phyloP scores from a whole-genome alignment of 305 asterid genomes.

The Coffea humblotiana region DNA sequence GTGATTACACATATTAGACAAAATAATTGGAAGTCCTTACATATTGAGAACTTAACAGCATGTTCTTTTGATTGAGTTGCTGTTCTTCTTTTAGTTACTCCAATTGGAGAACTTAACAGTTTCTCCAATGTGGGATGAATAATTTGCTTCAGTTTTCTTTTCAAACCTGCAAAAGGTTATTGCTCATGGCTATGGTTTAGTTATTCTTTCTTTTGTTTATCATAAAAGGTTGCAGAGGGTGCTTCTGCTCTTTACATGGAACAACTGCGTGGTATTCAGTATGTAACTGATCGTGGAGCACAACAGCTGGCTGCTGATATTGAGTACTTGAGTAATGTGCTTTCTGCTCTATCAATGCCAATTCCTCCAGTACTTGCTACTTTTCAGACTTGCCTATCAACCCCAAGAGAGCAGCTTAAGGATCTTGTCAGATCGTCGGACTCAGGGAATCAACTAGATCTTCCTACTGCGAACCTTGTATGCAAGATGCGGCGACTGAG shows the following conservation, averaged over 20 bases:
- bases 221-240: constrained; percentile 87
- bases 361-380: constrained; percentile 78
- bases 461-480: constrained; percentile 82
- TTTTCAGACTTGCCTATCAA: constrained; percentile 72
- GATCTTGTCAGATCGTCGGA: constrained; percentile 68
- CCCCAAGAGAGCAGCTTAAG: constrained; percentile 76
- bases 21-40: neutral
- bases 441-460: constrained; percentile 71
- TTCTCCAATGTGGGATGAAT: neutral
- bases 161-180: neutral
- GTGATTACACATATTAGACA: neutral
- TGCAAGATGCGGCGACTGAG: constrained; percentile 80
- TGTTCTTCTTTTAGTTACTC: neutral
- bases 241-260: constrained; percentile 82
- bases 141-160: neutral
- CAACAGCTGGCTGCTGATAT: constrained; percentile 92
- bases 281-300: constrained; percentile 89
- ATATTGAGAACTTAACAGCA: neutral
- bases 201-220: constrained; percentile 10
- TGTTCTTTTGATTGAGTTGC: neutral
- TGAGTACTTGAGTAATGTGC: constrained; percentile 87
- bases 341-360: constrained; percentile 89
- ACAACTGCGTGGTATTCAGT: constrained; percentile 89
- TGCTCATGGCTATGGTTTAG: constrained; percentile 4
- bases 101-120: neutral